These are phyloP conservation scores for Naganishia sp. DNA, from an alignment of 1,284 basidiomycete species.

Conservation along the genomic window DNA sequence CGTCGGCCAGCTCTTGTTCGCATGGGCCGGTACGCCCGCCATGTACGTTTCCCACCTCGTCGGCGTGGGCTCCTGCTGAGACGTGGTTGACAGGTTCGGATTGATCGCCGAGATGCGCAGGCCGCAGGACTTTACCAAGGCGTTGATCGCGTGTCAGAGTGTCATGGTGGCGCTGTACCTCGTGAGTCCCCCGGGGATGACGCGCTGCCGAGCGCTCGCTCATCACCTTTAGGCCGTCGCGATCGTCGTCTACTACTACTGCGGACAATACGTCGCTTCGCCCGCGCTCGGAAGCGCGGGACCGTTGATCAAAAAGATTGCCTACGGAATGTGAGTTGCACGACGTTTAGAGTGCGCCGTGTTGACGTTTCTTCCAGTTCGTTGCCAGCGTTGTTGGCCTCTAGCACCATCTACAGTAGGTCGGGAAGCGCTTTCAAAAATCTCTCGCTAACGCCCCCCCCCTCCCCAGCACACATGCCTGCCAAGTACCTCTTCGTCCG, in stretches of 20 bases:
- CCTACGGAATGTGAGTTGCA: slow-evolving; percentile 39
- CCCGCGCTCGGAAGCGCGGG: slow-evolving; percentile 55
- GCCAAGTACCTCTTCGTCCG: slow-evolving; percentile 43
- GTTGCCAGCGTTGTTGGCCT: slow-evolving; percentile 27
- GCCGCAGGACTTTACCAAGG: slow-evolving; percentile 41
- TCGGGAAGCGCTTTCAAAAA: not conserved
- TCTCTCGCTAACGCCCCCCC: not conserved
- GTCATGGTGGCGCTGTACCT: slow-evolving; percentile 42
- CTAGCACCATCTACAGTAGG: slow-evolving; percentile 30
- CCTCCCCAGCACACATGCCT: slow-evolving; percentile 19
- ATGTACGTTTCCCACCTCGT: slow-evolving; percentile 38
- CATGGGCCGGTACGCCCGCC: slow-evolving; percentile 39
- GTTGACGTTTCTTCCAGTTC: not conserved
- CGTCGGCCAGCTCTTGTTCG: slow-evolving; percentile 43
- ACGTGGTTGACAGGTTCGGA: slow-evolving; percentile 37
- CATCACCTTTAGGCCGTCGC: slow-evolving; percentile 33
- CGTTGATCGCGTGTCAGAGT: slow-evolving; percentile 39
- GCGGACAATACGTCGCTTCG: slow-evolving; percentile 50
- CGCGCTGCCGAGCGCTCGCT: not conserved
- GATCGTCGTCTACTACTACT: slow-evolving; percentile 41
- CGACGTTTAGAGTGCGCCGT: not conserved
- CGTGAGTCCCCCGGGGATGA: slow-evolving; percentile 14
- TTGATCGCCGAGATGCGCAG: slow-evolving; percentile 53
- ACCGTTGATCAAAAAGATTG: slow-evolving; percentile 46
- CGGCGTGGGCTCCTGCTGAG: not conserved